Evolutionary conservation across 2,329 filamentous ascomycete genomes (phyloP).

Genomic region (Xenosphaeropsis pyriputrescens): DNA sequence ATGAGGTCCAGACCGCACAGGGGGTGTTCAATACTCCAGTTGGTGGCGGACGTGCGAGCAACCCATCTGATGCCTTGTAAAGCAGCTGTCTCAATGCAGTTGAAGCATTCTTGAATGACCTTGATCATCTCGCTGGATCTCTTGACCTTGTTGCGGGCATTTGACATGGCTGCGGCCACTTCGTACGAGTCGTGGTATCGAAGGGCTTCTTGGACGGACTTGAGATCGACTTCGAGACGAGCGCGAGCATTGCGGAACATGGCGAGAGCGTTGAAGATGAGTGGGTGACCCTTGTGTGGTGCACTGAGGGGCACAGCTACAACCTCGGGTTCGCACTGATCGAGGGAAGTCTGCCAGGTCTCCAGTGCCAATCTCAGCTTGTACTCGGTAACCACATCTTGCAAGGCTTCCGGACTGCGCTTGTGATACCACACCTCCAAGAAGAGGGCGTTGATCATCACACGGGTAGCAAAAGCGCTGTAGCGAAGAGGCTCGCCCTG

Average conservation of each 20-base stretch:
- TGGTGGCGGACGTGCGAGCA: conserved; percentile 90
- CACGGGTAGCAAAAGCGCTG: conserved; percentile 90
- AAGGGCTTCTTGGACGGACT: conserved; percentile 83
- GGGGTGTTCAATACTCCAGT: conserved; percentile 98
- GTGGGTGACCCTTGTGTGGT: conserved; percentile 86
- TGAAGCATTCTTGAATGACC: conserved; percentile 94
- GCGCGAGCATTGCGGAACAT: conserved; percentile 90
- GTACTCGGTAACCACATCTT: conserved; percentile 96
- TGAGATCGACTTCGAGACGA: conserved; percentile 86
- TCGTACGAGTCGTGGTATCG: conserved; percentile 96
- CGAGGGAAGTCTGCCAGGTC: conserved; percentile 97
- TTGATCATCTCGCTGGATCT: conserved; percentile 96
- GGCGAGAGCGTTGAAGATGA: conserved; percentile 97
- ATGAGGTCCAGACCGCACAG: conserved; percentile 94
- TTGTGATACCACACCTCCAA: conserved; percentile 99
- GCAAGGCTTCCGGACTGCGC: conserved; percentile 90
- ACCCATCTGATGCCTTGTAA: conserved; percentile 94
- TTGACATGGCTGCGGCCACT: conserved; percentile 91
- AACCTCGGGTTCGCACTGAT: conserved; percentile 81
- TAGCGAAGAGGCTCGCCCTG: conserved; percentile 83
- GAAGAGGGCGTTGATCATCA: conserved; percentile 98
- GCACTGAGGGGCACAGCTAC: conserved; percentile 82
- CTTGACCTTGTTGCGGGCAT: conserved; percentile 85
- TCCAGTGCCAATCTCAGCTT: conserved; percentile 90
- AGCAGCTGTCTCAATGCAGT: conserved; percentile 92